A percentile compares a stretch with the other conserved stretches of the same genome.
Conservation (phyloP, 495 filamentous ascomycete genomes). For the Aspergillus leporis region DNA sequence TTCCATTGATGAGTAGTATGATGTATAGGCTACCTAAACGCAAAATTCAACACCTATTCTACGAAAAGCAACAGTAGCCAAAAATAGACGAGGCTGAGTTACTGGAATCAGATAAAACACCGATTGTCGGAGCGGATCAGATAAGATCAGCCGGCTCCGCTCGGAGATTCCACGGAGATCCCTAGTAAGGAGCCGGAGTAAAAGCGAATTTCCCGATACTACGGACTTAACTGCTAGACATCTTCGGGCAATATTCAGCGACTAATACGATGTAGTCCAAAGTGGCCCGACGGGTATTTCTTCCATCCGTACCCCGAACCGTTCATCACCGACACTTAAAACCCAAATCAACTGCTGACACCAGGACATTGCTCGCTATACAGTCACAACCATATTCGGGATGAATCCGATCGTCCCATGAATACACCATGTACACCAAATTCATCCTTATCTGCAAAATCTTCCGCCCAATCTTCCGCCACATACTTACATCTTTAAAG, state of each 20-base stretch:
- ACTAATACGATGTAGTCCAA: not conserved
- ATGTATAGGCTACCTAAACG: too few relatives aligned
- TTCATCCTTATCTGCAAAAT: slow-evolving; percentile 15
- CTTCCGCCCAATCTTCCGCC: slow-evolving; percentile 21
- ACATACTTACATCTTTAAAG: slow-evolving; percentile 21
- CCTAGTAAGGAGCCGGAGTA: not conserved
- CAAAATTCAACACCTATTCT: too few relatives aligned
- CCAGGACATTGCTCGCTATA: too few relatives aligned
- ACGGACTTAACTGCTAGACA: not conserved
- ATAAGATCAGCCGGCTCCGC: slow-evolving; percentile 4
- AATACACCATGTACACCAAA: slow-evolving; percentile 9
- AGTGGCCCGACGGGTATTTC: not conserved
- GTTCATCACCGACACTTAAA: not conserved
- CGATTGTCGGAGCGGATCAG: slow-evolving; percentile 6
- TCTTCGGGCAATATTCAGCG: not conserved
- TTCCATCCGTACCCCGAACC: not conserved
- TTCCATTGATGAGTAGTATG: too few relatives aligned
- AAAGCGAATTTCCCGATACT: not conserved
- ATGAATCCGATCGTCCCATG: not conserved
- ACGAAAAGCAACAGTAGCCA: too few relatives aligned
- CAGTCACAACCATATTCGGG: not conserved
- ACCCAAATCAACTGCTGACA: not conserved
- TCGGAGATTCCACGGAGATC: slow-evolving; percentile 13
- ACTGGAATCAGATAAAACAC: not conserved
- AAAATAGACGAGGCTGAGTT: too few relatives aligned